Evolutionary conservation across 1,139 yeast species (phyloP), one percentile per base, ranked within the genome.

Genomic region (Lodderomyces theae): DNA sequence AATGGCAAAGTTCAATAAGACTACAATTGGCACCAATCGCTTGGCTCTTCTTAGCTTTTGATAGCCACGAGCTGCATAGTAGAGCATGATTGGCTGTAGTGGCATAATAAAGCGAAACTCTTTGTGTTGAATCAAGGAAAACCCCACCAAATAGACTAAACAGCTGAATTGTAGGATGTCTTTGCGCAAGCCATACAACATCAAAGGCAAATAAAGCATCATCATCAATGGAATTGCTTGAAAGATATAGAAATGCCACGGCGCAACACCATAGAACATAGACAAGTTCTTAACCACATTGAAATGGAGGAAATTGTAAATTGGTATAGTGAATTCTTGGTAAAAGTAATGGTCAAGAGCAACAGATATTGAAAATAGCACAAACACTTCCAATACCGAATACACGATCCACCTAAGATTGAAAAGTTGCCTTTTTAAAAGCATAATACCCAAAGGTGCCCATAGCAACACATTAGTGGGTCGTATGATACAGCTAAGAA

Each of bases 31-130:
- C 3, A 36, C 34, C n/a, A 39, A 35, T 9, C 35, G 25, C 28
- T 37, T 37, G 4, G 3, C 21, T 3, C 41, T 23, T 30, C 37
- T 35, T 15, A 42, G 29, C 21, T 39, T 39, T 18, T 13, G 15
- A 25, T 40, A 45, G 3, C 51, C 51, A 17, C 32, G 39, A n/a
- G 50, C 50, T 8, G 50, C 24, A 28, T 41, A 41, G 22, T 42
- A 47, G 18, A 48, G 28, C 43, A 48, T 64, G 2, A 89, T 54
- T 2, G 98, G 97, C 60, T 87, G 82, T 41, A 92, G 59, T 1
- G 95, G 96, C 53, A 82, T 86, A n/a, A 92, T 70, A 57, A 94
- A 94, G 37, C 98, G 72, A 51, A 88, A 85, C 56, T 94, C 99
- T 58, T 94, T 94, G 61, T 94, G 99, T 11, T 74, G 66, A 15